Conservation (phyloP, 495 filamentous ascomycete genomes). For the Daldinia bambusicola region DNA sequence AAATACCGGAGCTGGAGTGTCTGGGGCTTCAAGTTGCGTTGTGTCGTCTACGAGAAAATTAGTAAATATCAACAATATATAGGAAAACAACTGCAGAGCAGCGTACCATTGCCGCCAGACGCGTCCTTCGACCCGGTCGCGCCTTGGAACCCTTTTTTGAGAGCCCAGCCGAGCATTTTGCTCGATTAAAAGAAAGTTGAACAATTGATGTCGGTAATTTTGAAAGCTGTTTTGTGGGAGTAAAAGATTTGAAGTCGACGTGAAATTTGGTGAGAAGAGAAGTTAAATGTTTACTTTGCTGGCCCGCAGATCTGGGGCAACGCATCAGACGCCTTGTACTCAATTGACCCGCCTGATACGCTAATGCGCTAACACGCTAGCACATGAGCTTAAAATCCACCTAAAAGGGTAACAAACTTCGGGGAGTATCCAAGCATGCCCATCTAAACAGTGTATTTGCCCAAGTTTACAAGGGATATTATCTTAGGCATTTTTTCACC, state of each 20-base stretch:
- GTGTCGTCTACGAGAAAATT: constrained; percentile 52
- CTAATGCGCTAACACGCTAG: constrained; percentile 6
- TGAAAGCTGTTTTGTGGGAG: not conserved
- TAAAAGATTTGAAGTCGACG: constrained; percentile 7
- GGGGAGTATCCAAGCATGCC: not conserved
- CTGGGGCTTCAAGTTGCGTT: constrained; percentile 72
- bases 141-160: constrained; percentile 53
- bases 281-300: constrained; percentile 35
- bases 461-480: too few species aligned
- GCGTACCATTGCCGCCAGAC: constrained; percentile 45
- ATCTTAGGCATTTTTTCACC: too few species aligned
- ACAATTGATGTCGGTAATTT: constrained; percentile 7
- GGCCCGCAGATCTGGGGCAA: constrained; percentile 14
- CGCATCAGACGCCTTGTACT: not conserved
- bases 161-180: constrained; percentile 68
- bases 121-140: constrained; percentile 47
- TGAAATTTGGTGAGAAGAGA: constrained; percentile 1
- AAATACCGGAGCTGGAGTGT: constrained; percentile 94
- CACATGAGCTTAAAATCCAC: constrained; percentile 6
- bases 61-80: constrained; percentile 17
- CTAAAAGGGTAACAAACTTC: too few species aligned
- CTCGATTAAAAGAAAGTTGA: constrained; percentile 26
- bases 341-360: constrained; percentile 9
- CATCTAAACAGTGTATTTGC: too few species aligned
- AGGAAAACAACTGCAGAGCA: not conserved